Base-by-base conservation (phyloP, 2,329 filamentous ascomycete genomes). In the Magnaporthales sp. region DNA sequence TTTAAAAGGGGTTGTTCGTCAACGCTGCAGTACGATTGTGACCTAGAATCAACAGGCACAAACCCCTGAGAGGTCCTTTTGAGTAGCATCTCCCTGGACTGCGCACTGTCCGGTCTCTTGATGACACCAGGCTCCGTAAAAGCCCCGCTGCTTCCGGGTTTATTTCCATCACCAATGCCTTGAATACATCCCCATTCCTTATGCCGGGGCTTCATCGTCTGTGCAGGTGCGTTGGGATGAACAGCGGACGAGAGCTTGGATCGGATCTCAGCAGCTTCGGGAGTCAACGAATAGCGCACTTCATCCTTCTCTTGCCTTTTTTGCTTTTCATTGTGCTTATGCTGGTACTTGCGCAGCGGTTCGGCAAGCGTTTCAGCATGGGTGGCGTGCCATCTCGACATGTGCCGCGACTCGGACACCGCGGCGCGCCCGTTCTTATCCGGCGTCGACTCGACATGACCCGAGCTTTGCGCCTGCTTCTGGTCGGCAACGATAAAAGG, bases 401-500 rank as follows among this genome's bases (percentile, higher is more conserved):
- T 51, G 19, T 56, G 63, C 29, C 38, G 32, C 27, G 26, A 64
- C 15, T 31, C 62, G 22, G 62, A 46, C 2, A 0, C 22, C 24
- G 54, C 54, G 54, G 22, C 54, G 54, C 54, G n/a, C 54, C 24
- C 54, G 22, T 9, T 58, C 8, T 24, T 22, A 9, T 15, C 22
- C 3, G 54, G 62, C 30, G 32, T 10, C 30, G 32, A 26, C 38
- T 32, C n/a, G 24, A 54, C 38, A n/a, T 15, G 30, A 31, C 30
- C 27, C 30, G n/a, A 38, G 24, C 8, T 22, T 54, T 22, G 62
- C 15, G 29, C 26, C 19, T 26, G 30, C 19, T 69, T 66, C 61
- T 70, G 70, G 19, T 73, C 73, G 22, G 71, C 70, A 22, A 72
- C 56, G 54, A 73, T 54, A 30, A 72, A 74, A 2, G 70, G 70